A percentile compares a stretch with the other conserved stretches of the same genome.
These are phyloP conservation scores for Dothidotthia symphoricarpi DNA, from an alignment of 2,329 filamentous ascomycete genomes.

Conservation along the genomic window DNA sequence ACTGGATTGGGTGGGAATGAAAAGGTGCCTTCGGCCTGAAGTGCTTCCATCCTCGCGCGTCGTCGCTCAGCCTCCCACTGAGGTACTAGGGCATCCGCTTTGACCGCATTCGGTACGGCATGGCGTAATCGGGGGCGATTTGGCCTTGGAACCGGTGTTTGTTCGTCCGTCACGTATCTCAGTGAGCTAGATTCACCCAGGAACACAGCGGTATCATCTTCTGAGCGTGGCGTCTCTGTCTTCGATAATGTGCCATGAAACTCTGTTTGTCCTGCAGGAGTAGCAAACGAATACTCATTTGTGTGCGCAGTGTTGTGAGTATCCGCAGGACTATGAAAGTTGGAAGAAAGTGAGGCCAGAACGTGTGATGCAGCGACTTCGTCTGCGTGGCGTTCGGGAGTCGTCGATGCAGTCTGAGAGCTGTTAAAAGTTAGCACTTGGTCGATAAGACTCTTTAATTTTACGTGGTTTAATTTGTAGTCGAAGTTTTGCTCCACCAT, in stretches of 20 bases:
- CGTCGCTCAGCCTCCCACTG: constrained; percentile 40
- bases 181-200: constrained; percentile 52
- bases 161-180: constrained; percentile 47
- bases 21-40: constrained; percentile 46
- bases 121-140: constrained; percentile 27
- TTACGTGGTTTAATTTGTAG: too few relatives aligned
- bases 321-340: constrained; percentile 24
- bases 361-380: constrained; percentile 32
- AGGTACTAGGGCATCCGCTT: constrained; percentile 38
- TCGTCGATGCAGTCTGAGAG: constrained; percentile 6
- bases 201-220: constrained; percentile 37
- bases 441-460: not conserved
- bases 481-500: too few relatives aligned
- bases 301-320: constrained; percentile 7
- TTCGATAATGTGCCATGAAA: constrained; percentile 9
- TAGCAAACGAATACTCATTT: constrained; percentile 14
- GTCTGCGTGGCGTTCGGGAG: constrained; percentile 26
- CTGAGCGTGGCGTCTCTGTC: constrained; percentile 19
- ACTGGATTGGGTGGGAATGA: constrained; percentile 47
- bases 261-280: constrained; percentile 13
- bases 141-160: constrained; percentile 23
- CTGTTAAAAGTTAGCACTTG: constrained; percentile 1
- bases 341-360: constrained; percentile 28
- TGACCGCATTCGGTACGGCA: constrained; percentile 35
- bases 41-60: constrained; percentile 35